Conservation (phyloP, 1,284 basidiomycete genomes). For the Pseudozyma hubeiensis region DNA sequence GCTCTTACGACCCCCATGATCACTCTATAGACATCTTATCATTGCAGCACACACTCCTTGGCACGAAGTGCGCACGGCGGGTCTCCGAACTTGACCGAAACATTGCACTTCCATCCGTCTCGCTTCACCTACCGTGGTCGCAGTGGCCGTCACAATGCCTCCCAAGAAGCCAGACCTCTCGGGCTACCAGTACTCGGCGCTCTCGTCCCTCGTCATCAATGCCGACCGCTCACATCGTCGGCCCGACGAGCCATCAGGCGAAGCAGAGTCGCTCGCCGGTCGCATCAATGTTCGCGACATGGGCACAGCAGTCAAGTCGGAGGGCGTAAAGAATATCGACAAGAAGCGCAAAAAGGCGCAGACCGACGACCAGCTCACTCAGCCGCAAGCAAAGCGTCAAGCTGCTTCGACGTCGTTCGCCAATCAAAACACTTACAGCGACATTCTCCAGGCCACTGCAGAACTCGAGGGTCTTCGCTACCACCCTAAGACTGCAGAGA, state of each 20-base stretch:
- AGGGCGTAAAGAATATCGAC: constrained; percentile 89
- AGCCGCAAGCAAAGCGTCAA: constrained; percentile 37
- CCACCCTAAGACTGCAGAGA: constrained; percentile 91
- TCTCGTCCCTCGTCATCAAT: constrained; percentile 66
- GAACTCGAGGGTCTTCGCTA: constrained; percentile 89
- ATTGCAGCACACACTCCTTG: too few relatives aligned
- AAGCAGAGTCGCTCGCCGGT: constrained; percentile 90
- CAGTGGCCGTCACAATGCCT: constrained; percentile 46
- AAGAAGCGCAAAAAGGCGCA: constrained; percentile 80
- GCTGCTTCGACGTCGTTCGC: constrained; percentile 75
- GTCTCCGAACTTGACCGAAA: too few relatives aligned
- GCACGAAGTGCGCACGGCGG: too few relatives aligned
- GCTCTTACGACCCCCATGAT: too few relatives aligned
- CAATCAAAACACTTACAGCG: constrained; percentile 72
- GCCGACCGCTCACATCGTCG: constrained; percentile 59
- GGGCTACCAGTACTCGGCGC: constrained; percentile 68
- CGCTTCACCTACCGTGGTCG: not conserved
- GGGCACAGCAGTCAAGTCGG: constrained; percentile 88
- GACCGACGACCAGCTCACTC: constrained; percentile 51
- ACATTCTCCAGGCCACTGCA: constrained; percentile 76
- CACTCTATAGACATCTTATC: too few relatives aligned
- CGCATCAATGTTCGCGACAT: constrained; percentile 90
- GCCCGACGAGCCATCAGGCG: constrained; percentile 85
- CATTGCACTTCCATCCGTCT: too few relatives aligned
- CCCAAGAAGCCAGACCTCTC: constrained; percentile 66